phyloP scores from a whole-genome alignment of 805 yeast genomes.

The Yarrowia divulgata region DNA sequence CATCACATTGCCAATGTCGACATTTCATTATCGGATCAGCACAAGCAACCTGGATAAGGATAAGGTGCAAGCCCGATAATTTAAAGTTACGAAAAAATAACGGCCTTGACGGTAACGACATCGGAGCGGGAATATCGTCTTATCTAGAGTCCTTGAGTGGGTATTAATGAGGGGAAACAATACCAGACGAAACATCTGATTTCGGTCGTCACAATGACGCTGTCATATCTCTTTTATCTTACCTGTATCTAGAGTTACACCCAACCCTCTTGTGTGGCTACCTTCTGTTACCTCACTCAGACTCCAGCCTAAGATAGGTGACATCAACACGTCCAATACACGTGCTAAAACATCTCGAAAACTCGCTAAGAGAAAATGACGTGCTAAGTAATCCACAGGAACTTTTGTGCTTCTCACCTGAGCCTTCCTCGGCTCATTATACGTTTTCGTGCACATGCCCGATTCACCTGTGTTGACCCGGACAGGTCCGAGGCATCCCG shows the following conservation, averaged over 20 bases:
- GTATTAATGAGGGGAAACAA: too few relatives aligned
- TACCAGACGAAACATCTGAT: too few relatives aligned
- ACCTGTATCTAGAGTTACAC: too few relatives aligned
- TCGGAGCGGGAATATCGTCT: neutral
- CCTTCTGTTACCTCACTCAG: too few relatives aligned
- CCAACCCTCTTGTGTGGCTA: neutral
- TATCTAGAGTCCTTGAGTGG: neutral
- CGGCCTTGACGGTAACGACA: constrained; percentile 8
- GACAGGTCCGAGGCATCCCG: constrained; percentile 1
- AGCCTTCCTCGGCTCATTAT: neutral
- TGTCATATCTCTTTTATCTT: too few relatives aligned
- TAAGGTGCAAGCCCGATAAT: constrained; percentile 4
- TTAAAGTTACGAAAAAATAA: constrained; percentile 16
- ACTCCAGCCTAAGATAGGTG: too few relatives aligned
- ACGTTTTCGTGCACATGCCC: constrained; percentile 14
- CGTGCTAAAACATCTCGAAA: neutral
- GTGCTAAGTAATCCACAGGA: neutral
- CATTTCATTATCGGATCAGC: constrained; percentile 27
- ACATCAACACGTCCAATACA: too few relatives aligned
- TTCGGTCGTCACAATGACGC: too few relatives aligned
- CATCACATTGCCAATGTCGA: neutral
- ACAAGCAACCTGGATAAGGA: constrained; percentile 29
- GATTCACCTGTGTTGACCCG: neutral
- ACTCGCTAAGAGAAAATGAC: neutral
- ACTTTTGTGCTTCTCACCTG: neutral